These are phyloP conservation scores for Sporothrix mexicana DNA, from an alignment of 2,329 filamentous ascomycete species.

Conservation along the genomic window DNA sequence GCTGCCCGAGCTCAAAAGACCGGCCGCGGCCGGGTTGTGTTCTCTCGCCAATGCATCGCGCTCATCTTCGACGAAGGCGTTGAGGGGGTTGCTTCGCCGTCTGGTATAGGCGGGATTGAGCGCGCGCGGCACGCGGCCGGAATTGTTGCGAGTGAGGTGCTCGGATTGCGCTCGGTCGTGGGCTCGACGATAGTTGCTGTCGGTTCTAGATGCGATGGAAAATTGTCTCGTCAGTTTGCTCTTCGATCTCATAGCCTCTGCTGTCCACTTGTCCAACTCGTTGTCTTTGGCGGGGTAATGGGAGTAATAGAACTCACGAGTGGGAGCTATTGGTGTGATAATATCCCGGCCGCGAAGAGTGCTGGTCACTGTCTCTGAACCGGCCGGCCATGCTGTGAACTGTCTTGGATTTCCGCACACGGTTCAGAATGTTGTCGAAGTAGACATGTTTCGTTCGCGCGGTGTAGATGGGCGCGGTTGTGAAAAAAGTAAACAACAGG, in stretches of 20 bases:
- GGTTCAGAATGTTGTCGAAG: constrained; percentile 29
- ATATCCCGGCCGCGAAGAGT: constrained; percentile 29
- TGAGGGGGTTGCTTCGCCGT: constrained; percentile 57
- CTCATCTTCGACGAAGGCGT: constrained; percentile 74
- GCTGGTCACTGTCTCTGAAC: constrained; percentile 10
- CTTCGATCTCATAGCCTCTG: background rate
- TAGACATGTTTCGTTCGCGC: constrained; percentile 30
- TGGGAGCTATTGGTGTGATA: constrained; percentile 29
- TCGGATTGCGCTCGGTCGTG: constrained; percentile 32
- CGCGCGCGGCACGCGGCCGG: background rate
- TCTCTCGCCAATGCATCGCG: constrained; percentile 66
- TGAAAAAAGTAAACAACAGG: constrained; percentile 27
- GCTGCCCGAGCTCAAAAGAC: constrained; percentile 47
- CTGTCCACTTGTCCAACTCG: background rate
- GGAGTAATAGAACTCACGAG: constrained; percentile 27
- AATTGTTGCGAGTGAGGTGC: constrained; percentile 9
- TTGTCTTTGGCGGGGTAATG: constrained; percentile 27
- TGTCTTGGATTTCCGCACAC: constrained; percentile 12
- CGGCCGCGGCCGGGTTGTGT: constrained; percentile 48
- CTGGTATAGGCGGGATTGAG: constrained; percentile 5
- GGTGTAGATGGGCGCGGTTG: constrained; percentile 10
- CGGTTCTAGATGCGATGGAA: background rate
- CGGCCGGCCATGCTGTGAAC: constrained; percentile 31
- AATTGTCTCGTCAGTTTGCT: background rate
- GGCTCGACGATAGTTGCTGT: constrained; percentile 6